These are phyloP conservation scores for Podila horticola DNA, from an alignment of 192 early-diverging fungal genomes.

Conservation along the genomic window DNA sequence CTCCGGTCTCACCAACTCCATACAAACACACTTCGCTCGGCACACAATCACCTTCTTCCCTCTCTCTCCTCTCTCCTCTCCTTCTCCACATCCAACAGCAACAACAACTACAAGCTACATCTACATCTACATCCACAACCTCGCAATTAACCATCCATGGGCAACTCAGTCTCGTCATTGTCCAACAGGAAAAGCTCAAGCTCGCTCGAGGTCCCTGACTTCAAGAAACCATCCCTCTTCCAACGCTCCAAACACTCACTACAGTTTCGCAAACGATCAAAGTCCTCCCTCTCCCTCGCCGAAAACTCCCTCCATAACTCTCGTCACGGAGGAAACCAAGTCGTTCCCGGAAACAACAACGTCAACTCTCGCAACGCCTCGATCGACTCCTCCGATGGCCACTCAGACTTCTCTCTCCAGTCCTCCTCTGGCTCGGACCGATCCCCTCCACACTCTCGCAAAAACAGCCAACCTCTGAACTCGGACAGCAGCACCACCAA, in stretches of 20 bases:
- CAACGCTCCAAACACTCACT: conserved; percentile 41
- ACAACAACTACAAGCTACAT: no score
- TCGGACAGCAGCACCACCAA: conserved; percentile 16
- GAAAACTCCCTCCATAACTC: background rate
- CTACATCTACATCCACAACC: no score
- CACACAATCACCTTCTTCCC: background rate
- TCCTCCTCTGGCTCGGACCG: background rate
- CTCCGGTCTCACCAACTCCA: background rate
- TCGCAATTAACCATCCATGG: conserved; percentile 17
- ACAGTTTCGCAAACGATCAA: conserved; percentile 27
- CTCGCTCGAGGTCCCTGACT: background rate
- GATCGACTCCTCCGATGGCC: conserved; percentile 20
- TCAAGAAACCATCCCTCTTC: conserved; percentile 43
- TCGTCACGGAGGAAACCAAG: conserved; percentile 3
- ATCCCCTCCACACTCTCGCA: background rate
- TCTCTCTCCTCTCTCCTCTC: background rate
- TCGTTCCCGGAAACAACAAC: conserved; percentile 7
- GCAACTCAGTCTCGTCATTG: conserved; percentile 23
- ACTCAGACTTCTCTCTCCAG: conserved; percentile 14
- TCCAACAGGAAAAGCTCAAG: conserved; percentile 14
- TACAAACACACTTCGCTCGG: background rate
- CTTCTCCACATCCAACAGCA: no score
- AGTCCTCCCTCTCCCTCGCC: conserved; percentile 15
- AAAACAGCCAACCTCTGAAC: conserved; percentile 2
- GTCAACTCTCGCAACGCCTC: conserved; percentile 3